These are phyloP conservation scores for Cutaneotrichosporon dermatis DNA, from an alignment of 1,284 basidiomycete genomes.

Conservation along the genomic window DNA sequence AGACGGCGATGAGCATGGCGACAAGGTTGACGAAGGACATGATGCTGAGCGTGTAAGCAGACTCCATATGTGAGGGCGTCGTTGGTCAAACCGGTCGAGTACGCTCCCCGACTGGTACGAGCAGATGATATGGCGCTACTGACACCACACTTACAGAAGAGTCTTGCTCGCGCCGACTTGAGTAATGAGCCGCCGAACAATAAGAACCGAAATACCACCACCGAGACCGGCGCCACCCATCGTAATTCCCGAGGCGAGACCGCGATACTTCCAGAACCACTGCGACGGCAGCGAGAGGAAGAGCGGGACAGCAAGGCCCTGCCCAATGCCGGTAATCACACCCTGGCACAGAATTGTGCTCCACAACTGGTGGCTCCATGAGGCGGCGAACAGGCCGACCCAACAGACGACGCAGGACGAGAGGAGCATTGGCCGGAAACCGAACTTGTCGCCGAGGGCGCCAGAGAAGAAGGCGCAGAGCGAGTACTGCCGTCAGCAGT, in stretches of 20 bases:
- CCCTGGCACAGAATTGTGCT: conserved; percentile 21
- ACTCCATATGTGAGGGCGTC: too few relatives aligned
- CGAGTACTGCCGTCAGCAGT: not conserved
- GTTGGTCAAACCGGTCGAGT: too few relatives aligned
- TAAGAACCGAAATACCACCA: conserved; percentile 26
- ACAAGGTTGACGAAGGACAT: conserved; percentile 32
- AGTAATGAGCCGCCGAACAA: conserved; percentile 27
- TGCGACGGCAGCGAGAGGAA: conserved; percentile 42
- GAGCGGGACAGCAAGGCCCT: conserved; percentile 31
- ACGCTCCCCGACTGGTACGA: too few relatives aligned
- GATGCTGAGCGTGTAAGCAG: conserved; percentile 23
- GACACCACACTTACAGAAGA: conserved; percentile 23
- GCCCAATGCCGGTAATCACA: conserved; percentile 28
- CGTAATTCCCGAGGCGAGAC: conserved; percentile 34
- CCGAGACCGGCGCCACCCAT: conserved; percentile 40
- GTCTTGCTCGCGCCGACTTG: conserved; percentile 29
- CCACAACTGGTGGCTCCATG: conserved; percentile 10
- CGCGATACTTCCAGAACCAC: conserved; percentile 39
- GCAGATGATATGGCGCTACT: too few relatives aligned
- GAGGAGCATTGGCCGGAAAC: conserved; percentile 31
- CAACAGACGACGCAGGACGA: conserved; percentile 25
- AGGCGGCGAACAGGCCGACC: conserved; percentile 21
- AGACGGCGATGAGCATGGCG: conserved; percentile 22
- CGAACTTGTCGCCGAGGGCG: conserved; percentile 17
- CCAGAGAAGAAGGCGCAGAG: conserved; percentile 11